phyloP scores from a whole-genome alignment of 2,329 filamentous ascomycete species.

The Clathrospora elynae region DNA sequence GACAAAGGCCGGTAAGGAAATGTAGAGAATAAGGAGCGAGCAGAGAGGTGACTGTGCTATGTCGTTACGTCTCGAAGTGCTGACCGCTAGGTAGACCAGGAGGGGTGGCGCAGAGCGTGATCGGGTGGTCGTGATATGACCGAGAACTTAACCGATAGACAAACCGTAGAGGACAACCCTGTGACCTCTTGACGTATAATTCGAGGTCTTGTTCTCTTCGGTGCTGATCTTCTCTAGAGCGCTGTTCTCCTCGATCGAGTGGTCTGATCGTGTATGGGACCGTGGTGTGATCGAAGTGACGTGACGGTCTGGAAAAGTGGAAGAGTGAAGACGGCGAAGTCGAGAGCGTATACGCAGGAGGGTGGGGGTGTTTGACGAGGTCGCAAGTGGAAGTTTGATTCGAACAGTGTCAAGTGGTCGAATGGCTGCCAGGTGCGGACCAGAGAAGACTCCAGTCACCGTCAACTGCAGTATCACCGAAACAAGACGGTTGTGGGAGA shows the following conservation, averaged over 20 bases:
- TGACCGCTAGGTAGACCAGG: conserved; percentile 44
- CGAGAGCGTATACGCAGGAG: conserved; percentile 25
- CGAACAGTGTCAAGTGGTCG: conserved; percentile 43
- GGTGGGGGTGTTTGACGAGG: conserved; percentile 37
- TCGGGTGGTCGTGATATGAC: conserved; percentile 50
- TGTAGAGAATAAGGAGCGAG: conserved; percentile 41
- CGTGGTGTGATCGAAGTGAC: conserved; percentile 19
- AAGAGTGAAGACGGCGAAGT: conserved; percentile 23
- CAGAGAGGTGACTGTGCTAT: conserved; percentile 37
- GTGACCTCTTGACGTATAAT: conserved; percentile 45
- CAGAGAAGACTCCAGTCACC: conserved; percentile 49
- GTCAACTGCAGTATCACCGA: conserved; percentile 52
- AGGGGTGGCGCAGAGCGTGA: conserved; percentile 41
- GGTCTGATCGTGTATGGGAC: conserved; percentile 17
- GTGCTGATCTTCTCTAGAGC: conserved; percentile 28
- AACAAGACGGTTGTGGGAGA: conserved; percentile 48
- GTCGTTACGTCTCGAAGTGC: conserved; percentile 45
- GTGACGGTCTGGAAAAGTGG: conserved; percentile 14
- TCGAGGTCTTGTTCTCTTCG: conserved; percentile 29
- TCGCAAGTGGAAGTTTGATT: conserved; percentile 36
- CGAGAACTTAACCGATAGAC: conserved; percentile 47
- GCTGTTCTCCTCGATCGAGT: conserved; percentile 22
- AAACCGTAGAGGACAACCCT: conserved; percentile 46
- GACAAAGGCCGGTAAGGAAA: conserved; percentile 26
- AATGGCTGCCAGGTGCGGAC: conserved; percentile 42